Evolutionary conservation across 2,329 filamentous ascomycete genomes (phyloP), one percentile per base, ranked within the genome.

Genomic region (Lizonia empirigonia): DNA sequence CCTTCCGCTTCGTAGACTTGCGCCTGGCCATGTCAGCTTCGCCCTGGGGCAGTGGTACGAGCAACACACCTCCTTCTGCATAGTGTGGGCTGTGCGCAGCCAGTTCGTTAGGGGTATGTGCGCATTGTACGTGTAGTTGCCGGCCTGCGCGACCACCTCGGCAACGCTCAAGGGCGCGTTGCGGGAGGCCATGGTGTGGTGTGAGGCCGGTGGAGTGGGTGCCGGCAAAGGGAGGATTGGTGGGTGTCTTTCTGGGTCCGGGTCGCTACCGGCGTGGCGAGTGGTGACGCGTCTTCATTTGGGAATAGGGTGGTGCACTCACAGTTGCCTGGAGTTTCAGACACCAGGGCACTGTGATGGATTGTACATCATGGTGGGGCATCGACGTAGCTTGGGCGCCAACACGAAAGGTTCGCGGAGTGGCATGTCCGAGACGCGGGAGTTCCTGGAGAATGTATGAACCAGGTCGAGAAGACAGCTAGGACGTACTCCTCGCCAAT

Each of bases 1-100:
- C 88, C 87, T 73, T 97, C 93, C 33, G 83, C 82, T 65, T 94
- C 82, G 69, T 96, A 96, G 63, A 93, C 90, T 42, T 85, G 81
- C 16, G 91, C 92, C 90, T 97, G 67, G 10, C 46, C 26, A 47
- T 32, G 62, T 57, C 38, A 53, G 48, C 29, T 29, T 15, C 3
- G n/a, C 10, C 12, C 13, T 20, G 9, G 18, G 1, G 24, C 10
- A 13, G 32, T 7, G 34, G 10, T 13, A 15, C 6, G 18, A 18
- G 39, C n/a, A 23, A 71, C 80, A 41, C 63, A 95, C 91, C 83
- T 96, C 89, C 73, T 90, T 88, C 55, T 88, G 81, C 44, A 97
- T 77, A 5, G 87, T 89, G 53, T 89, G 85, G 5, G 91, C 90
- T 2, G 91, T 89, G 27, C 91, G 84, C 22, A 91, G 77, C 89